A percentile compares a stretch with the other conserved stretches of the same genome.
phyloP scores from a whole-genome alignment of 495 filamentous ascomycete species.

The Xanthoparmelia taractica region DNA sequence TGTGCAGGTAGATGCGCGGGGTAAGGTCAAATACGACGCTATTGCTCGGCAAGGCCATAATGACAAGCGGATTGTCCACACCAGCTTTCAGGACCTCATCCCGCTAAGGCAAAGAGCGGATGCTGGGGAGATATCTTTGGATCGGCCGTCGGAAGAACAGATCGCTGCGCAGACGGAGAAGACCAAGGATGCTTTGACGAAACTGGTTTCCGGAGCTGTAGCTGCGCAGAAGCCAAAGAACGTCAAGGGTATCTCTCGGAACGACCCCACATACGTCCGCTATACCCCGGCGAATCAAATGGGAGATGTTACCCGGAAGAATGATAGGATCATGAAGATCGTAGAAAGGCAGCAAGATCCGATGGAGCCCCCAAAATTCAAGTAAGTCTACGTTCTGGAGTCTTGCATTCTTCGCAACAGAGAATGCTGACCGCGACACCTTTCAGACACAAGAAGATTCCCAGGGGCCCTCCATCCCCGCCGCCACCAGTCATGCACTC shows the following conservation, averaged over 20 bases:
- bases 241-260: conserved; percentile 64
- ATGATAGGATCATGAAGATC: conserved; percentile 97
- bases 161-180: conserved; percentile 74
- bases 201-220: conserved; percentile 75
- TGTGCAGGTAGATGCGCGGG: conserved; percentile 81
- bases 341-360: conserved; percentile 90
- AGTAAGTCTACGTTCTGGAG: conserved; percentile 30
- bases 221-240: conserved; percentile 94
- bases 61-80: conserved; percentile 77
- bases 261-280: conserved; percentile 86
- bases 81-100: conserved; percentile 94
- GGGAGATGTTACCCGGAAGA: conserved; percentile 80
- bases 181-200: conserved; percentile 76
- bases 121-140: conserved; percentile 85
- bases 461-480: conserved; percentile 83
- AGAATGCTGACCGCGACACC: background rate
- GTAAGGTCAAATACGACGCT: conserved; percentile 92
- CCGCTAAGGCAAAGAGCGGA: conserved; percentile 89
- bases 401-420: background rate
- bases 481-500: conserved; percentile 94
- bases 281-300: conserved; percentile 97
- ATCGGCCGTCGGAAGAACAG: conserved; percentile 77
- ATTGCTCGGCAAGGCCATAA: conserved; percentile 87
- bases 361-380: conserved; percentile 98
- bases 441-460: conserved; percentile 78